A percentile compares a stretch with the other conserved stretches of the same genome.
Evolutionary conservation across 1,284 basidiomycete genomes (phyloP).

Genomic region (Lentinula novae-zelandiae): DNA sequence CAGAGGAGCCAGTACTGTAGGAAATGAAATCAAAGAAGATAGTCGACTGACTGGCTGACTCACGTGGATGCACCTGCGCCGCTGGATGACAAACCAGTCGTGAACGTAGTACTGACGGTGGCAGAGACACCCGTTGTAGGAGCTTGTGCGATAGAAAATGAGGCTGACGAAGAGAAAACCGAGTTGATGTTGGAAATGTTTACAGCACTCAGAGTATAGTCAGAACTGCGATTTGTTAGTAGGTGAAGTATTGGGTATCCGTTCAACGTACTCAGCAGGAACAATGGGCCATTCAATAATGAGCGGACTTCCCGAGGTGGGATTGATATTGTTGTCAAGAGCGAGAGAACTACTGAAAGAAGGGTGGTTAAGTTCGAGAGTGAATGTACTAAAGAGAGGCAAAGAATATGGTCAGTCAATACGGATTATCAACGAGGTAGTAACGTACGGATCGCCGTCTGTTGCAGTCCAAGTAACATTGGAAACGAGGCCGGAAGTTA

Average conservation of each 20-base stretch:
- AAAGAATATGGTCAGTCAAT: not conserved
- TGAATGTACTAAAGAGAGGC: conserved; percentile 22
- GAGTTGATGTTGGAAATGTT: conserved; percentile 46
- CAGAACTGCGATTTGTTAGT: conserved; percentile 29
- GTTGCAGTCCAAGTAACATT: conserved; percentile 2
- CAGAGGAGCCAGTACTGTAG: not conserved
- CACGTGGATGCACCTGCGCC: not conserved
- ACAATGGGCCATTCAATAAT: conserved; percentile 47
- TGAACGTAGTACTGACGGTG: conserved; percentile 17
- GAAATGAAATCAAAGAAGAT: not conserved
- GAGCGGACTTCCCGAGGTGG: conserved; percentile 27
- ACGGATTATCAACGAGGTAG: not conserved
- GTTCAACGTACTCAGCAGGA: conserved; percentile 40
- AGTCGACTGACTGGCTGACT: not conserved
- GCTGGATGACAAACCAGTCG: conserved; percentile 13
- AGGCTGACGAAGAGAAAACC: conserved; percentile 36
- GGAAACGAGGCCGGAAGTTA: conserved; percentile 1
- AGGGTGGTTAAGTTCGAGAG: conserved; percentile 41
- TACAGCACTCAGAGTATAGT: conserved; percentile 53
- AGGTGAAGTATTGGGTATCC: not conserved
- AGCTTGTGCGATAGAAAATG: conserved; percentile 40
- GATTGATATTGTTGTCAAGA: conserved; percentile 55
- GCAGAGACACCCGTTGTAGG: conserved; percentile 20
- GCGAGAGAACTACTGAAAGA: conserved; percentile 54
- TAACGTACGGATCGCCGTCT: conserved; percentile 5